Conservation (phyloP, 306 rosid genomes). For the Ammopiptanthus mongolicus region DNA sequence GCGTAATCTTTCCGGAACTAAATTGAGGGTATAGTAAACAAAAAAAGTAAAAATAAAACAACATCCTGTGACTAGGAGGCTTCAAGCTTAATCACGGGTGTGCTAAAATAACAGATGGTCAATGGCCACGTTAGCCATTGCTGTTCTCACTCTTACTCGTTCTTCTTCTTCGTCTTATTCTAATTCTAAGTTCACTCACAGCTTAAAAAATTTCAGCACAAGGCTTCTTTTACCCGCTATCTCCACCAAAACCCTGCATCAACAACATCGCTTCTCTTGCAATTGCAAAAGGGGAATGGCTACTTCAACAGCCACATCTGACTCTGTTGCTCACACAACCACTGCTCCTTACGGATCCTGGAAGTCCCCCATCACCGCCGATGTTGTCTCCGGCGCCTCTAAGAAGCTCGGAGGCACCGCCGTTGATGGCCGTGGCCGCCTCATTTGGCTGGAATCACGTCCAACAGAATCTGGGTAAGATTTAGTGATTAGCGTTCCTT, state of each 20-base stretch:
- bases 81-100: too few species aligned
- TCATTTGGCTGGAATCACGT: conserved; percentile 88
- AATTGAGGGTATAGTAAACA: too few species aligned
- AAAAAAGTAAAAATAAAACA: too few species aligned
- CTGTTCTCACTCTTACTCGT: conserved; percentile 1
- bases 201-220: not conserved
- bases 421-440: conserved; percentile 58
- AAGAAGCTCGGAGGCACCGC: conserved; percentile 80
- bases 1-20: too few species aligned
- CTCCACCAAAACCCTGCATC: not conserved
- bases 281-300: conserved; percentile 36
- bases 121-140: conserved; percentile 19
- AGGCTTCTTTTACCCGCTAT: not conserved
- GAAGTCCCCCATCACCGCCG: conserved; percentile 88
- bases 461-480: conserved; percentile 76
- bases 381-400: conserved; percentile 79
- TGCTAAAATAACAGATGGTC: not conserved
- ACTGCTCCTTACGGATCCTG: conserved; percentile 84
- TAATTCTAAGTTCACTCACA: conserved; percentile 13
- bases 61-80: too few species aligned
- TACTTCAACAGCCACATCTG: conserved; percentile 27
- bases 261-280: conserved; percentile 6
- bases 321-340: conserved; percentile 17
- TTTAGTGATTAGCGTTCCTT: not conserved
- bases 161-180: not conserved